Percentiles rank a stretch among this genome's conserved stretches.
These are phyloP conservation scores for Malassezia sp. DNA, from an alignment of 1,284 basidiomycete genomes.

Conservation along the genomic window DNA sequence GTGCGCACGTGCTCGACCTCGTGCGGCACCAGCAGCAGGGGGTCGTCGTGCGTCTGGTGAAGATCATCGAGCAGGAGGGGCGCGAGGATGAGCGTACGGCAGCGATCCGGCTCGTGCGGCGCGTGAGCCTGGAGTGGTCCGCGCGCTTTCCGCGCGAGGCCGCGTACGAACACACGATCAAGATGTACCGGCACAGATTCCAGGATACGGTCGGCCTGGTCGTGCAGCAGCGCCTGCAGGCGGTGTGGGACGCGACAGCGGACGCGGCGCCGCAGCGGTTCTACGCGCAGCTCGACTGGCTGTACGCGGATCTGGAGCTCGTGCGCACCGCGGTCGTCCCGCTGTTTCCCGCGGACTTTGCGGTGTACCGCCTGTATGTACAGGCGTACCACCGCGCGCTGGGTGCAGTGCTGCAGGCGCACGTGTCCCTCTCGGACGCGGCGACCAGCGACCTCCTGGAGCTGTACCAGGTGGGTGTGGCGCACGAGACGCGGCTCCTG, in stretches of 20 bases:
- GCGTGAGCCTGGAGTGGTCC: conserved; percentile 57
- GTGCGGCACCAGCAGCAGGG: conserved; percentile 62
- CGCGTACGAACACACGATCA: conserved; percentile 66
- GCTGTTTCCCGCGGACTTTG: conserved; percentile 83
- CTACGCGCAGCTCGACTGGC: conserved; percentile 59
- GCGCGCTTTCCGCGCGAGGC: conserved; percentile 34
- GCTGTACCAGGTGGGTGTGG: conserved; percentile 84
- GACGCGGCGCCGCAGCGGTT: conserved; percentile 55
- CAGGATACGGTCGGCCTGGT: conserved; percentile 68
- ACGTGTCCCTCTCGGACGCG: conserved; percentile 61
- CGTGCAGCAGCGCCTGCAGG: conserved; percentile 63
- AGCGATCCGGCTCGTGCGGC: conserved; percentile 87
- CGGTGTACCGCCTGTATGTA: conserved; percentile 71
- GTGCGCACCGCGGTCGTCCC: conserved; percentile 76
- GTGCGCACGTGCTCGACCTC: conserved; percentile 65
- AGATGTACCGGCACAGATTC: conserved; percentile 88
- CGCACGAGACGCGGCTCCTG: conserved; percentile 80
- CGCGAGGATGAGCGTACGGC: conserved; percentile 90
- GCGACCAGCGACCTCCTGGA: conserved; percentile 76
- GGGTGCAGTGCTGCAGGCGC: conserved; percentile 61
- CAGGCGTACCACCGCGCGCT: conserved; percentile 87
- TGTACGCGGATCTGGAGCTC: conserved; percentile 85
- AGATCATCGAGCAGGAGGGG: conserved; percentile 86
- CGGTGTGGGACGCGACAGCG: conserved; percentile 54
- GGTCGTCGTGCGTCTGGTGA: conserved; percentile 79